phyloP scores from a whole-genome alignment of 1,139 yeast genomes.

The Candida sp. region DNA sequence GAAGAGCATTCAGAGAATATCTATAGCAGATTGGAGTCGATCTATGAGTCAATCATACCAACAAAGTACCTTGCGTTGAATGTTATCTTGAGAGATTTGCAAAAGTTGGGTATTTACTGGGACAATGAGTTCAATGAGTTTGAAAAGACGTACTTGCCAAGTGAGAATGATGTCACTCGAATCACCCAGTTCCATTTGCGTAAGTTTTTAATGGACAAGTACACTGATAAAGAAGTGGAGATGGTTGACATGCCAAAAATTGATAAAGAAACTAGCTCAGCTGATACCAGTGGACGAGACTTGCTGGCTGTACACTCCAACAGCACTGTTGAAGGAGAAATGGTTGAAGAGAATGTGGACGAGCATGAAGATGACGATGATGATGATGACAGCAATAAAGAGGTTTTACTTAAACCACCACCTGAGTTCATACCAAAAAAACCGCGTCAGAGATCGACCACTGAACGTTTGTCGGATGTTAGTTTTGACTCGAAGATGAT shows the following conservation, averaged over 20 bases:
- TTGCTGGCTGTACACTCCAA: not conserved
- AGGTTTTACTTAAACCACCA: not conserved
- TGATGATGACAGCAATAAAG: not conserved
- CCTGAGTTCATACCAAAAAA: slow-evolving; percentile 9
- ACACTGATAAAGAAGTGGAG: slow-evolving; percentile 28
- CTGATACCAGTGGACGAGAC: not conserved
- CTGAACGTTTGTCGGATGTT: slow-evolving; percentile 10
- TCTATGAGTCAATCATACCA: slow-evolving; percentile 62
- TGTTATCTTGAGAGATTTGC: slow-evolving; percentile 69
- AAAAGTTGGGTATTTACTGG: slow-evolving; percentile 88
- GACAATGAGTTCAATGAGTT: slow-evolving; percentile 85
- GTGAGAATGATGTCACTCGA: slow-evolving; percentile 92
- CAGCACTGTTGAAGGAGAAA: not conserved
- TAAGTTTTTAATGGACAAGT: slow-evolving; percentile 65
- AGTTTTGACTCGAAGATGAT: slow-evolving; percentile 16
- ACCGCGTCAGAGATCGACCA: slow-evolving; percentile 5
- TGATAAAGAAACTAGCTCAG: not conserved
- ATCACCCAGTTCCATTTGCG: slow-evolving; percentile 90
- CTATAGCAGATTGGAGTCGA: slow-evolving; percentile 47
- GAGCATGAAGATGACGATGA: not conserved
- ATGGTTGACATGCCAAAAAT: slow-evolving; percentile 6
- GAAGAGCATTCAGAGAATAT: slow-evolving; percentile 55
- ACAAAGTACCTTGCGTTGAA: slow-evolving; percentile 76
- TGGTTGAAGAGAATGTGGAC: not conserved
- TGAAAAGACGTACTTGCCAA: slow-evolving; percentile 79